Percentiles rank a stretch among this genome's conserved stretches.
These are phyloP conservation scores for Anethum foeniculum DNA, from an alignment of 140 eudicot genomes.

Conservation along the genomic window DNA sequence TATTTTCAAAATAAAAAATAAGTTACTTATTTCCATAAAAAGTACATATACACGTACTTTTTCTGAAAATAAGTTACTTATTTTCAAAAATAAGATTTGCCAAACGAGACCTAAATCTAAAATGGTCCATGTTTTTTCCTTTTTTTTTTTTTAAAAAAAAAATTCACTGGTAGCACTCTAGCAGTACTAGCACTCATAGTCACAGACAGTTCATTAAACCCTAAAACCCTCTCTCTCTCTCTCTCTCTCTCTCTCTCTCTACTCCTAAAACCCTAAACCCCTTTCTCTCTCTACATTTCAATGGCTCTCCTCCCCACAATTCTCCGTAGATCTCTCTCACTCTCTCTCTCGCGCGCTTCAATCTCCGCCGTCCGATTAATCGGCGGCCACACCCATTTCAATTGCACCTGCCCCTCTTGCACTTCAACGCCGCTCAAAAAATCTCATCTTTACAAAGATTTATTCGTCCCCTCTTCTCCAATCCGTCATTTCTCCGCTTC, in stretches of 20 bases:
- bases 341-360: slow-evolving; percentile 30
- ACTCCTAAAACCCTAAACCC: background rate
- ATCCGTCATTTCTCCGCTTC: slow-evolving; percentile 21
- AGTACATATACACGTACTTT: too few species aligned
- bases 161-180: too few species aligned
- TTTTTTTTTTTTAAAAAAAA: too few species aligned
- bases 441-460: background rate
- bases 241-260: background rate
- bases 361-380: slow-evolving; percentile 45
- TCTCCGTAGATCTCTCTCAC: slow-evolving; percentile 34
- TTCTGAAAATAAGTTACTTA: too few species aligned
- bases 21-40: too few species aligned
- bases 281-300: background rate
- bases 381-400: slow-evolving; percentile 28
- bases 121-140: too few species aligned
- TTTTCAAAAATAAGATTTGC: too few species aligned
- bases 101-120: too few species aligned
- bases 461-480: slow-evolving; percentile 22
- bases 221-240: background rate
- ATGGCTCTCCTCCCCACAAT: background rate
- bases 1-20: too few species aligned
- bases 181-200: too few species aligned
- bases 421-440: background rate
- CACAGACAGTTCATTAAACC: slow-evolving; percentile 14
- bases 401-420: slow-evolving; percentile 15